Evolutionary conservation across 352 stramenopile species (phyloP), one percentile per base, ranked within the genome.

Genomic region (Pythium apleroticum): DNA sequence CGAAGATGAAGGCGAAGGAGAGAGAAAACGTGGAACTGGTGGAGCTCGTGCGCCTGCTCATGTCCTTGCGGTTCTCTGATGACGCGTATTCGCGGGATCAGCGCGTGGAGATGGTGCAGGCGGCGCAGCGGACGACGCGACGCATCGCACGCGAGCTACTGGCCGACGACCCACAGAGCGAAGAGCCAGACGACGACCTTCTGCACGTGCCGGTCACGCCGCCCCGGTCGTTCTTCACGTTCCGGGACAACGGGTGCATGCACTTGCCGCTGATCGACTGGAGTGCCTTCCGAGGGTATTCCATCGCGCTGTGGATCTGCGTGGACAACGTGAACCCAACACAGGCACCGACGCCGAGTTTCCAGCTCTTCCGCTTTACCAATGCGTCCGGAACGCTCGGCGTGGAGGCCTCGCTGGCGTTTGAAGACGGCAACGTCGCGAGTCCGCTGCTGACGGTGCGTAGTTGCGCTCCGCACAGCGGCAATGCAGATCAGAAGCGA

Each of bases 181-280:
- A 50, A 8, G 31, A 24, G 0, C 33, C 49, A 25, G 31, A 69
- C 12, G 57, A 66, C 20, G 57, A 62, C 24, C 24, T 71, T 15
- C 28, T 71, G 57, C 11, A 7, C 3, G 60, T 72, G 28, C 15
- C 20, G 5, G 79, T 90, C 11, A 39, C 73, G 41, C 82, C 79
- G 25, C 84, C 86, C 17, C 74, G 66, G 4, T 80, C 84, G 60
- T 91, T 88, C 66, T 93, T 91, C 43, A 71, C 62, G 31, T 87
- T 95, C 39, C 76, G 57, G 4, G 78, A 78, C 17, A 88, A 81
- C 25, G 79, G 83, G 15, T 69, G 73, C n/a, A 86, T 95, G 75
- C 74, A 88, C 49, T 64, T 95, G 28, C 87, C 87, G 5, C 78
- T 90, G 24, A 73, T 95, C 31, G 81, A 92, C 64, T 95, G 87